phyloP scores from a whole-genome alignment of 2,329 filamentous ascomycete genomes.

The Coniochaeta sp. region DNA sequence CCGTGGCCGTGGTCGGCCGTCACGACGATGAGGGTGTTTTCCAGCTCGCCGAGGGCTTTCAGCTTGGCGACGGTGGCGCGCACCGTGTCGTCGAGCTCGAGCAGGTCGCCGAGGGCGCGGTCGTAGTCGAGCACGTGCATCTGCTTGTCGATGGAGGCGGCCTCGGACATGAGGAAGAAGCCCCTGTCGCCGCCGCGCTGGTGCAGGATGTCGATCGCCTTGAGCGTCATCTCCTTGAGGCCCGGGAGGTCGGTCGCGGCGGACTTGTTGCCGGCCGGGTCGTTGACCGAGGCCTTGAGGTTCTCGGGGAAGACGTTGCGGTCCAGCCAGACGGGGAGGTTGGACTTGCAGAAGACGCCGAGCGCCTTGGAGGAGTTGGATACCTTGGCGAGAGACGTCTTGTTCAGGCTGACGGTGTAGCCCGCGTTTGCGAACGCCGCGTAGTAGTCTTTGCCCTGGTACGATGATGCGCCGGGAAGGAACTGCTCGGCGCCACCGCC shows the following conservation, averaged over 20 bases:
- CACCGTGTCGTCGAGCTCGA: conserved; percentile 80
- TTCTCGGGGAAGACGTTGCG: conserved; percentile 73
- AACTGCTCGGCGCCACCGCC: conserved; percentile 81
- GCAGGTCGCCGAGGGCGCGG: conserved; percentile 73
- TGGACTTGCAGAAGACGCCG: conserved; percentile 68
- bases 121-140: conserved; percentile 85
- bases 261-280: conserved; percentile 56
- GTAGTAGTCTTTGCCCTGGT: conserved; percentile 71
- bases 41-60: conserved; percentile 54
- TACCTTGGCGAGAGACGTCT: conserved; percentile 56
- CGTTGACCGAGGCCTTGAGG: conserved; percentile 57
- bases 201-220: conserved; percentile 75
- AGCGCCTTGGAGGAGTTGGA: conserved; percentile 57
- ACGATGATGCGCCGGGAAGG: conserved; percentile 56
- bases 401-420: conserved; percentile 68
- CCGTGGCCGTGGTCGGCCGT: conserved; percentile 87
- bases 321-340: conserved; percentile 81
- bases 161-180: conserved; percentile 85
- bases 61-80: conserved; percentile 68
- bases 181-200: conserved; percentile 59
- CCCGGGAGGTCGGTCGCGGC: conserved; percentile 71
- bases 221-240: conserved; percentile 83
- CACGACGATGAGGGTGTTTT: conserved; percentile 72
- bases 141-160: conserved; percentile 81
- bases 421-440: conserved; percentile 64